These are phyloP conservation scores for Fonsecaea pedrosoi DNA, from an alignment of 2,329 filamentous ascomycete species.

Conservation along the genomic window DNA sequence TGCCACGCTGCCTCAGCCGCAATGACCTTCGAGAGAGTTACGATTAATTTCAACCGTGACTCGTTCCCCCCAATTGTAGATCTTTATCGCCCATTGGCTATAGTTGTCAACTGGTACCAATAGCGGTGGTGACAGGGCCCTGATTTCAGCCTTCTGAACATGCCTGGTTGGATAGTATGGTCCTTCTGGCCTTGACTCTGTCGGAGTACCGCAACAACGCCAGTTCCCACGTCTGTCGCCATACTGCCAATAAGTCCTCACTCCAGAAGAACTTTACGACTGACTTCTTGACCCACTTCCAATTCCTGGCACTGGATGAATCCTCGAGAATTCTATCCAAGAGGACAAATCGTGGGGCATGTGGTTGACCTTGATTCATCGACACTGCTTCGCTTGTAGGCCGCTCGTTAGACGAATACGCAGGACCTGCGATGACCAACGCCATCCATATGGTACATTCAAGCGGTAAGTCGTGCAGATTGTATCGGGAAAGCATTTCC, in stretches of 20 bases:
- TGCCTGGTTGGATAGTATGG: not conserved
- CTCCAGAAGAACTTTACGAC: conserved; percentile 11
- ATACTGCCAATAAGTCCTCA: conserved; percentile 13
- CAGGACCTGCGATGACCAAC: conserved; percentile 18
- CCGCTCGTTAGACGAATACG: not conserved
- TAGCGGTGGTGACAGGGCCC: not conserved
- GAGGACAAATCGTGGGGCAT: conserved; percentile 8
- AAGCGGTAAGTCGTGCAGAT: not conserved
- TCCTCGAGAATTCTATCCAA: conserved; percentile 8
- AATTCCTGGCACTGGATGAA: conserved; percentile 16
- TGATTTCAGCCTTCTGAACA: not conserved
- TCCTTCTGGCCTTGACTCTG: not conserved
- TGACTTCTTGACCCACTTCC: conserved; percentile 17
- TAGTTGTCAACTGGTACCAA: not conserved
- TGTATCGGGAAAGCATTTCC: conserved; percentile 12
- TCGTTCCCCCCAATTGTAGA: not conserved
- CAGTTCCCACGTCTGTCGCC: conserved; percentile 17
- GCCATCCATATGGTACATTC: conserved; percentile 20
- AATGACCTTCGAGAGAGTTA: not conserved
- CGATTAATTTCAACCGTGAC: not conserved
- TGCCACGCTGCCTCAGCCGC: not conserved
- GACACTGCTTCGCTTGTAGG: not conserved
- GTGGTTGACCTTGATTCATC: not conserved
- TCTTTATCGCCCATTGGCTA: not conserved
- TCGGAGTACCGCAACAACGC: conserved; percentile 8